Base-by-base conservation (phyloP, 441 rosid species). In the Jatropha podagrica region DNA sequence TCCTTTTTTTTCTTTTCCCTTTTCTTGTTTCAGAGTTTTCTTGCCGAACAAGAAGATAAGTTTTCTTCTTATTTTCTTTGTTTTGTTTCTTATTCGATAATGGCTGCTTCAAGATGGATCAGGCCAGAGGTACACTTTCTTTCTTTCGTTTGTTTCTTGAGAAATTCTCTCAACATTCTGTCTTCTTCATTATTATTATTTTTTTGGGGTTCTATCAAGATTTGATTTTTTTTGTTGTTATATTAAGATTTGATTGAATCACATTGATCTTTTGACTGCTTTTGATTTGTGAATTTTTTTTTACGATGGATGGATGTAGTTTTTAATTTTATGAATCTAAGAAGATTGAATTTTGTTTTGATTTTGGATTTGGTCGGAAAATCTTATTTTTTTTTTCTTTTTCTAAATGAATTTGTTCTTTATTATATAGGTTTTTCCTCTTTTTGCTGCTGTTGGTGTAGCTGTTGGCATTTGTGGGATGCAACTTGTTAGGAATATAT, bases 401-500 rank as follows among this genome's bases (percentile, higher is more conserved):
- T 42, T 26, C 2, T 51, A 15, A 32, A 62, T 62, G n/a, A 37
- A 62, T 71, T 52, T 4, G 38, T 60, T 27, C 12, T 3, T 17
- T 64, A 0, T 17, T 15, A 13, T 3, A 11, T 52, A 90, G 94
- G 94, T 86, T 67, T 90, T 77, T 76, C 92, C 92, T 1, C 84
- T 90, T 2, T 83, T 90, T 65, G 92, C 88, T 0, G 55, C 89
- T 7, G 81, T 85, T 6, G 88, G 87, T 13, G 85, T 82, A 0
- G 89, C 88, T 0, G 92, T 84, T 7, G 87, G 89, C 77, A 85
- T 88, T 38, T 90, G 94, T 7, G 85, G 72, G 46, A 77, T 85
- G 84, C 91, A 90, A 63, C 92, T 88, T 41, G 66, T 85, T 3
- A 83, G 92, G 75, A 88, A 88, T 38, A 87, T 87, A 74, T 37